Percentiles rank a stretch among this genome's conserved stretches.
phyloP scores from a whole-genome alignment of 2,329 filamentous ascomycete genomes.

The Helotiales sp. region DNA sequence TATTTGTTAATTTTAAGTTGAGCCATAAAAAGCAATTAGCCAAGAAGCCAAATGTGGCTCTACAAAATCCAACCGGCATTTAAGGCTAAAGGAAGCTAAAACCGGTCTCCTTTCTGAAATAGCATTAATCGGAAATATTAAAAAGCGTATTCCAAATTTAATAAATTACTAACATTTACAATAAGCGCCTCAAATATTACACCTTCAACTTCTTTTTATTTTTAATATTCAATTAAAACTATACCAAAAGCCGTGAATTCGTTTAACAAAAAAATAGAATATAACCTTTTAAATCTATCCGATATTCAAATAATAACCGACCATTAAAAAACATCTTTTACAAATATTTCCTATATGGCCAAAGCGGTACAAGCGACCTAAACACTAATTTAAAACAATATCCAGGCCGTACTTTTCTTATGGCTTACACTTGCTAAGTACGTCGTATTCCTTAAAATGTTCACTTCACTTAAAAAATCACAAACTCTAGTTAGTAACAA shows the following conservation, averaged over 20 bases:
- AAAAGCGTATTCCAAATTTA: slow-evolving; percentile 9
- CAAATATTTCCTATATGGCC: slow-evolving; percentile 10
- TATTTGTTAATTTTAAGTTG: too few relatives aligned
- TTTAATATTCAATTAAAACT: slow-evolving; percentile 2
- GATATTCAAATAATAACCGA: too few relatives aligned
- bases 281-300: too few relatives aligned
- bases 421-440: slow-evolving; percentile 19
- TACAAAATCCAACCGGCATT: too few relatives aligned
- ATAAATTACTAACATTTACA: slow-evolving; percentile 11
- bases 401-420: slow-evolving; percentile 15
- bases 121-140: slow-evolving; percentile 14
- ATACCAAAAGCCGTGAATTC: not conserved
- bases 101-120: slow-evolving; percentile 15
- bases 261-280: slow-evolving; percentile 7
- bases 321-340: not conserved
- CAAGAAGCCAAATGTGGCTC: too few relatives aligned
- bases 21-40: too few relatives aligned
- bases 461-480: slow-evolving; percentile 8
- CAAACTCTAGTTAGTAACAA: slow-evolving; percentile 12
- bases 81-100: too few relatives aligned
- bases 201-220: not conserved
- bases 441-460: slow-evolving; percentile 11
- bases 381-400: slow-evolving; percentile 8
- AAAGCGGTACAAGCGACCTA: slow-evolving; percentile 2
- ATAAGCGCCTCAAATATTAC: slow-evolving; percentile 6